These are phyloP conservation scores for Pseudogymnoascus sp. DNA, from an alignment of 2,329 filamentous ascomycete species.

Conservation along the genomic window DNA sequence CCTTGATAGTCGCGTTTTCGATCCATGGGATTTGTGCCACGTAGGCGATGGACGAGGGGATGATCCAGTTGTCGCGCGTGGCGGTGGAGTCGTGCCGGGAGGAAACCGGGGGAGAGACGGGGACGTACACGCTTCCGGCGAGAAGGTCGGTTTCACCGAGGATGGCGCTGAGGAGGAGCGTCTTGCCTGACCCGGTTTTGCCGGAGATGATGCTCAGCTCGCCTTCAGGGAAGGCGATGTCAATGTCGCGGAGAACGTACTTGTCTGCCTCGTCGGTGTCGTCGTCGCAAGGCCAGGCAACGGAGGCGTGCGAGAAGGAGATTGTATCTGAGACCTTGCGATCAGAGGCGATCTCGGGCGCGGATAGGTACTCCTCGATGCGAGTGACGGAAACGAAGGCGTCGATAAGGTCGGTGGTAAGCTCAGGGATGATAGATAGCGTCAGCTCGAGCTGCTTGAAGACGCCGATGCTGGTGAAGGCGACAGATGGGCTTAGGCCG, in stretches of 20 bases:
- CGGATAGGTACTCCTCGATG: slow-evolving; percentile 63
- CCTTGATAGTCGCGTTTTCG: slow-evolving; percentile 69
- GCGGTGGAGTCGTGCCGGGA: slow-evolving; percentile 57
- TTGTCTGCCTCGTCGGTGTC: slow-evolving; percentile 47
- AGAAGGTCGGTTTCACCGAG: slow-evolving; percentile 69
- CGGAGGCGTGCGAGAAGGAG: slow-evolving; percentile 57
- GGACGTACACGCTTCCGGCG: slow-evolving; percentile 51
- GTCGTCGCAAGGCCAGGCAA: slow-evolving; percentile 70
- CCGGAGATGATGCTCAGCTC: slow-evolving; percentile 70
- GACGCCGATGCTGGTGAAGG: slow-evolving; percentile 70
- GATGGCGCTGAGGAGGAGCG: slow-evolving; percentile 63
- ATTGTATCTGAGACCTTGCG: slow-evolving; percentile 52
- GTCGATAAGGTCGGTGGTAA: slow-evolving; percentile 64
- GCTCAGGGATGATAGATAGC: slow-evolving; percentile 63
- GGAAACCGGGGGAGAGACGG: slow-evolving; percentile 40
- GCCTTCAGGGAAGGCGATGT: slow-evolving; percentile 57
- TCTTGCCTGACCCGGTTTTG: slow-evolving; percentile 72
- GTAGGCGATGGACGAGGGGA: slow-evolving; percentile 63
- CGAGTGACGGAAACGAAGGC: slow-evolving; percentile 65
- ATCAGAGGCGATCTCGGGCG: slow-evolving; percentile 53
- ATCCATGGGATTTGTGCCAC: slow-evolving; percentile 80
- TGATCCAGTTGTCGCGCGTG: slow-evolving; percentile 56
- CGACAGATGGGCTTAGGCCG: slow-evolving; percentile 60
- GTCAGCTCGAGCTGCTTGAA: slow-evolving; percentile 68
- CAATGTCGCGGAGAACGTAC: slow-evolving; percentile 59